Percentiles rank a stretch among this genome's conserved stretches.
Evolutionary conservation across 2,329 filamentous ascomycete species (phyloP).

Genomic region (Ceratocystis cubensis): DNA sequence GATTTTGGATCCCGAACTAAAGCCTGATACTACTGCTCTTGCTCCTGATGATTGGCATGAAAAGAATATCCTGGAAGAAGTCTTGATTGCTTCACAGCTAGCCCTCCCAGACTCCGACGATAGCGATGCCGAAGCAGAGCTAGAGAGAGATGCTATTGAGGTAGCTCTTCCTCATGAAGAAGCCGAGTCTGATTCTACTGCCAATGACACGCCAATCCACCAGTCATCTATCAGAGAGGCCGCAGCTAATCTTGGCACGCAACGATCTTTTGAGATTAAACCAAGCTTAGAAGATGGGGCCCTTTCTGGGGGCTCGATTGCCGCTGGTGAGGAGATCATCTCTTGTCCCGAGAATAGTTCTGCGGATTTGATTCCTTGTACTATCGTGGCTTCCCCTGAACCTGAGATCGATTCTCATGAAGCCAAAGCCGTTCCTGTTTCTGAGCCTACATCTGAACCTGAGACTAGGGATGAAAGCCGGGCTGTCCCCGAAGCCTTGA

Average conservation of each 20-base stretch:
- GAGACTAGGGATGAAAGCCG: background rate
- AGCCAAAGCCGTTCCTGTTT: background rate
- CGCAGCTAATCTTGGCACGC: no score
- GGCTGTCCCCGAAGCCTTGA: background rate
- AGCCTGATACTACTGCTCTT: background rate
- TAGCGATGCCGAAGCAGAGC: background rate
- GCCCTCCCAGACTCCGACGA: background rate
- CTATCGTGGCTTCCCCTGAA: background rate
- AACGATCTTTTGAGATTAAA: background rate
- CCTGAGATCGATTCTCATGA: background rate
- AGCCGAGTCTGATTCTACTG: background rate
- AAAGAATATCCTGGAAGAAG: background rate
- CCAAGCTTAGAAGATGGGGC: no score
- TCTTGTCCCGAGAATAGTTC: background rate
- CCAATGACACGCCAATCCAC: background rate
- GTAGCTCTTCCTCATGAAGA: background rate
- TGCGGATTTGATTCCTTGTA: background rate
- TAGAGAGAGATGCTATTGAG: background rate
- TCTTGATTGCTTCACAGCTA: background rate
- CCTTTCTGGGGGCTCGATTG: background rate
- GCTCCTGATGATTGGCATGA: background rate
- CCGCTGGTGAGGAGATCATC: background rate
- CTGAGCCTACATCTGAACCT: background rate
- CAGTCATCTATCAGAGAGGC: background rate
- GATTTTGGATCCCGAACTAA: background rate